Percentiles rank a stretch among this genome's conserved stretches.
phyloP scores from a whole-genome alignment of 2,329 filamentous ascomycete genomes.

The Ascochyta pisi region DNA sequence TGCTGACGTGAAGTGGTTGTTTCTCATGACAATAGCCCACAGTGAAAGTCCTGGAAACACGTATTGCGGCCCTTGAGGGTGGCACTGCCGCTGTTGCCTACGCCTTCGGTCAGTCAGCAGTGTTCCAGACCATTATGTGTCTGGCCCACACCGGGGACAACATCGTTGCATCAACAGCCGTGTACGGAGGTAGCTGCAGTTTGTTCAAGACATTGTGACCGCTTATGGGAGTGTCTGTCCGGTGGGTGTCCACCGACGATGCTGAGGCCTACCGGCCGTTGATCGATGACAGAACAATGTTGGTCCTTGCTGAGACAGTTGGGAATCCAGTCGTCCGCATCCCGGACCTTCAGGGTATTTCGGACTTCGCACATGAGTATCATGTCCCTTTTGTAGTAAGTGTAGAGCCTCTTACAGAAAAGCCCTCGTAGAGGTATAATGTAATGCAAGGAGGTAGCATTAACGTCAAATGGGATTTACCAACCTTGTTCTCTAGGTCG shows the following conservation, averaged over 20 bases:
- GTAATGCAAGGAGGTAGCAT: no score
- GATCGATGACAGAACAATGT: conserved; percentile 30
- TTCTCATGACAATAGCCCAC: no score
- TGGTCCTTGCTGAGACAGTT: conserved; percentile 32
- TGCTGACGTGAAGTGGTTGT: no score
- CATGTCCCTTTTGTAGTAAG: no score
- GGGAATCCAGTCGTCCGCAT: conserved; percentile 33
- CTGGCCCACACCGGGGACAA: conserved; percentile 27
- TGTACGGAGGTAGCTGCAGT: no score
- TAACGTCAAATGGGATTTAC: no score
- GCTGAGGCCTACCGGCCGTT: neutral
- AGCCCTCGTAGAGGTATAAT: no score
- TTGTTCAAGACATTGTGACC: conserved; percentile 35
- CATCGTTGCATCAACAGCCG: conserved; percentile 9
- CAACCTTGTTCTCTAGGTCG: no score
- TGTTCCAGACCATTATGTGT: neutral
- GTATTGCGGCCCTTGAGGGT: neutral
- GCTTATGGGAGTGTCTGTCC: conserved; percentile 25
- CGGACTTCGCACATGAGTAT: no score
- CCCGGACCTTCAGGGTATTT: conserved; percentile 18
- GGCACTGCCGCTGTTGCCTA: neutral
- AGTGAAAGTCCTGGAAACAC: neutral
- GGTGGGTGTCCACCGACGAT: neutral
- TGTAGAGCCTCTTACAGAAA: no score
- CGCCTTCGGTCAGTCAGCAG: neutral